A percentile compares a stretch with the other conserved stretches of the same genome.
Conservation (phyloP, 2,329 filamentous ascomycete genomes). For the Claviceps sp. region DNA sequence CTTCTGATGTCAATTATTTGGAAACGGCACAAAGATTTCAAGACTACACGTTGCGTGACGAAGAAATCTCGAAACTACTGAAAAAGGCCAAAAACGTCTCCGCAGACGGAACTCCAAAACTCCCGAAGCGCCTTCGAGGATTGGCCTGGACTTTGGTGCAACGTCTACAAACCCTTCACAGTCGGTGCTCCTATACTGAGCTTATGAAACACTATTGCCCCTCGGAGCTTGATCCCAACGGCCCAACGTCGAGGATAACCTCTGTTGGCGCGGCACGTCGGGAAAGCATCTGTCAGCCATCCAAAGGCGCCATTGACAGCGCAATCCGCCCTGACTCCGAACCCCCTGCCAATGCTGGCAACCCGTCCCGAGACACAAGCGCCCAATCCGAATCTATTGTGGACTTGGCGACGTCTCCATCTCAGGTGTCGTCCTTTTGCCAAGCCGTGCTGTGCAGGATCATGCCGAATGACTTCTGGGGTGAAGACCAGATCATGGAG, state of each 20-base stretch:
- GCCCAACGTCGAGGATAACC: not conserved
- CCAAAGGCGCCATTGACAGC: not conserved
- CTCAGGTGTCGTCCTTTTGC: conserved; percentile 75
- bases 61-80: conserved; percentile 48
- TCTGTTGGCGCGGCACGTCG: not conserved
- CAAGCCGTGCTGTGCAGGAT: conserved; percentile 59
- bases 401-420: conserved; percentile 51
- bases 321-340: not conserved
- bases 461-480: conserved; percentile 67
- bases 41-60: conserved; percentile 75
- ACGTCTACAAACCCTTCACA: conserved; percentile 57
- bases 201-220: conserved; percentile 76
- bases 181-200: conserved; percentile 64
- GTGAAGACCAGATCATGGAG: conserved; percentile 34
- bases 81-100: conserved; percentile 4
- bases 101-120: conserved; percentile 15
- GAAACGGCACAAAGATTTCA: conserved; percentile 63
- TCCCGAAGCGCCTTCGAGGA: conserved; percentile 60
- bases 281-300: not conserved
- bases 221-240: conserved; percentile 15
- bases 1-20: conserved; percentile 46
- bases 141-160: conserved; percentile 43
- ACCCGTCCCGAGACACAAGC: not conserved
- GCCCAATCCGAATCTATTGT: conserved; percentile 34
- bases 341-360: not conserved